phyloP scores from a whole-genome alignment of 495 filamentous ascomycete genomes.

The Podospora comata region DNA sequence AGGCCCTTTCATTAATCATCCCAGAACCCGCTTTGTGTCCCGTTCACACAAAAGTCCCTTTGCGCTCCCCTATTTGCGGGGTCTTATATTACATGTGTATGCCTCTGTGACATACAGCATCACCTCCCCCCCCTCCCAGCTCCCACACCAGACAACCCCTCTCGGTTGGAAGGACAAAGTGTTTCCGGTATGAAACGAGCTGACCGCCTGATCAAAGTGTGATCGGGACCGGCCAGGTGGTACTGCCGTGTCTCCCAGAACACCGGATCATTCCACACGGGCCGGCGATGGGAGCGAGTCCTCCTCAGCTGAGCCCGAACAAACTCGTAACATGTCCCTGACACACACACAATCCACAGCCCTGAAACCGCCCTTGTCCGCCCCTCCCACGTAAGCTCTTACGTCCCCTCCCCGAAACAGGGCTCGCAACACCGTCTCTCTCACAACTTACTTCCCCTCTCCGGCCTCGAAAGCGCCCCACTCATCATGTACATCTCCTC shows the following conservation, averaged over 20 bases:
- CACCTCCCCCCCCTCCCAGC: not conserved
- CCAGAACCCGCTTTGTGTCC: not conserved
- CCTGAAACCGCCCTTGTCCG: not conserved
- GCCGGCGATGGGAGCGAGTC: not conserved
- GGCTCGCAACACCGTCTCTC: not conserved
- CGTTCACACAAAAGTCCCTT: not conserved
- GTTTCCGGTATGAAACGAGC: not conserved
- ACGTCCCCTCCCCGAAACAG: not conserved
- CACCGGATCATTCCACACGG: not conserved
- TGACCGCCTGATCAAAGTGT: not conserved
- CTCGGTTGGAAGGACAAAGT: not conserved
- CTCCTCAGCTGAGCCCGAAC: not conserved
- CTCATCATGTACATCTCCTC: slow-evolving; percentile 36
- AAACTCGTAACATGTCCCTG: not conserved
- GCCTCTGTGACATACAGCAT: not conserved
- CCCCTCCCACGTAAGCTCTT: not conserved
- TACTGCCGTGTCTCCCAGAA: not conserved
- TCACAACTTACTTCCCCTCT: slow-evolving; percentile 18
- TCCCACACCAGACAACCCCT: too few relatives aligned
- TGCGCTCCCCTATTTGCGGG: not conserved
- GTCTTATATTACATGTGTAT: not conserved
- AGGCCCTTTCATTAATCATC: not conserved
- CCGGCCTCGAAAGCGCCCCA: slow-evolving; percentile 5
- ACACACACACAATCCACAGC: not conserved
- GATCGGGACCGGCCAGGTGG: slow-evolving; percentile 1